Base-by-base conservation (phyloP, 2,329 filamentous ascomycete species). In the Blumeriella jaapii region DNA sequence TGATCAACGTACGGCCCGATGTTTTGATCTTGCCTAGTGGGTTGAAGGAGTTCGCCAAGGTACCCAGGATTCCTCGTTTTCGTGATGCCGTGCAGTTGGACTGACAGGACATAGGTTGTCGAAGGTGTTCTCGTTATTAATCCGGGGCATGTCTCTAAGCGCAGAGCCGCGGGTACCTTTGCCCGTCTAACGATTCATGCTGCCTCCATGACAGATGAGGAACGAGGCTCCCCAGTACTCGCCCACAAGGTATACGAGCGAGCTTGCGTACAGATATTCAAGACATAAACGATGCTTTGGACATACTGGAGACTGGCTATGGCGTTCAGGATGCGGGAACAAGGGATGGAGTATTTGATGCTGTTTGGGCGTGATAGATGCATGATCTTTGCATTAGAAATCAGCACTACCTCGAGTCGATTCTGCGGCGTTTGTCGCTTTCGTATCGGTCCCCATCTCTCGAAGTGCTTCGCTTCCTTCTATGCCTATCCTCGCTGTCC, bases 61-160 rank as follows among this genome's bases (percentile, higher is more conserved):
- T 91, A 65, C 25, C 12, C 20, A 8, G 22, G 10, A 8, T 13
- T 12, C 2, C 4, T 18, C 7, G 31, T 23, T 12, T 29, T 16
- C 4, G 16, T 22, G 12, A 17, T 22, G 9, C 5, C 30, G 15
- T 8, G 18, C 16, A 8, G 19, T 12, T 22, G 17, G 9, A 25
- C 10, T 43, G 26, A 36, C 30, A 15, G 16, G 18, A 39, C 2
- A n/a, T 48, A 94, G 86, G 85, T 95, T 26, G 78, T 96, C 8
- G 84, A 95, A 53, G 84, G 80, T 47, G 86, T 95, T 0, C 61
- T 96, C 5, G 76, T 86, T 9, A 80, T 98, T 52, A 98, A 98
- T 56, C 89, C 91, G 0, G 89, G 91, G 4, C 78, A 75, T 31
- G 62, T 94, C 20, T 91, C 85, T 11, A 95, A 93, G 61, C 75